Evolutionary conservation across 345 rosid species (phyloP).

Genomic region (Melastoma malabathricum): DNA sequence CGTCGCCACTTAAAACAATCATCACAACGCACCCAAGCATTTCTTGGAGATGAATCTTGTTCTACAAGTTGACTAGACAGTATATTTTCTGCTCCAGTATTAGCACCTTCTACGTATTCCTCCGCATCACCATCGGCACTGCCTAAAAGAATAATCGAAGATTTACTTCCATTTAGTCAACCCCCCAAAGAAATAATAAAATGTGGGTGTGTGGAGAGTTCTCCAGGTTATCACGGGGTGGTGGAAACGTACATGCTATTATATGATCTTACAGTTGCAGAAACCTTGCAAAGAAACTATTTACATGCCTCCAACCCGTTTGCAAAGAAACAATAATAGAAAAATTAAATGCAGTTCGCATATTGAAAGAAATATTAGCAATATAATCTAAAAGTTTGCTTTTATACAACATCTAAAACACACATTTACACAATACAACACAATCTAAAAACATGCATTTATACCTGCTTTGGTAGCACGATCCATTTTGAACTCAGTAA

Average conservation of each 20-base stretch:
- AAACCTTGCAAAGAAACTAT: no score
- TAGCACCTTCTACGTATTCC: constrained; percentile 15
- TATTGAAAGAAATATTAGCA: neutral
- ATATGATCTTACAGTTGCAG: no score
- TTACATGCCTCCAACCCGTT: neutral
- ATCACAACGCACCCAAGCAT: constrained; percentile 97
- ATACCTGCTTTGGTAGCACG: constrained; percentile 39
- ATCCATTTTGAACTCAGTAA: constrained; percentile 8
- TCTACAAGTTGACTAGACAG: constrained; percentile 20
- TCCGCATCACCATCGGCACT: constrained; percentile 22
- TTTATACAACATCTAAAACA: neutral
- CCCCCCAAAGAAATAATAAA: no score
- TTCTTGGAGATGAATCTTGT: constrained; percentile 26
- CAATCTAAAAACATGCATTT: constrained; percentile 3
- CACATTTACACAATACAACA: no score
- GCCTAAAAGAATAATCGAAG: constrained; percentile 5
- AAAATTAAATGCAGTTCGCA: no score
- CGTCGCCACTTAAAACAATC: constrained; percentile 94
- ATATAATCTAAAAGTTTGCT: neutral
- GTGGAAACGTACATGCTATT: no score
- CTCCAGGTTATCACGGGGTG: no score
- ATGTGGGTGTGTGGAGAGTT: no score
- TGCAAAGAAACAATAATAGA: neutral
- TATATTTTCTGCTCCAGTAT: constrained; percentile 15
- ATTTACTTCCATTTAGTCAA: neutral